Percentiles rank a stretch among this genome's conserved stretches.
Conservation (phyloP, 73 alveolate species). For the Paraurostyla sp. region DNA sequence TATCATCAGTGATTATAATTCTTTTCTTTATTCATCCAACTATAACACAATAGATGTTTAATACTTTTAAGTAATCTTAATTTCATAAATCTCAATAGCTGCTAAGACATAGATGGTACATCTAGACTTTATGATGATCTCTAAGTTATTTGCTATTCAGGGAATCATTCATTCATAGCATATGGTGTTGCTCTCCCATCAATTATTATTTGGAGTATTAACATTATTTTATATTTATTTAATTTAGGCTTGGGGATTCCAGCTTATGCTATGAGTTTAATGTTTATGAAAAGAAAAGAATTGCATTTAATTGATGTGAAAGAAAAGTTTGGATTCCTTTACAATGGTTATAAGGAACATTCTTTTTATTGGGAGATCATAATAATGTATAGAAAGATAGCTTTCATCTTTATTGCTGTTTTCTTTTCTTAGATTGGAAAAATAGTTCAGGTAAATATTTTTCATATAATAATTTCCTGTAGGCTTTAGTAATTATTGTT, state of each 20-base stretch:
- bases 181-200: constrained; percentile 58
- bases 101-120: constrained; percentile 37
- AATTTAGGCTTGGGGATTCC: constrained; percentile 65
- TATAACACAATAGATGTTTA: background rate
- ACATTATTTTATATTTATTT: background rate
- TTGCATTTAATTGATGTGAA: background rate
- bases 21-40: constrained; percentile 25
- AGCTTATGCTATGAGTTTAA: background rate
- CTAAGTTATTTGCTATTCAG: constrained; percentile 57
- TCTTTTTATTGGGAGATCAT: constrained; percentile 70
- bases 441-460: background rate
- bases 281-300: background rate
- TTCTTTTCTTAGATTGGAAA: constrained; percentile 49
- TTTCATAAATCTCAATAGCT: background rate
- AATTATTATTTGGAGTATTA: constrained; percentile 53
- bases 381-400: constrained; percentile 69
- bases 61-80: background rate
- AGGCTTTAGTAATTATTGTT: constrained; percentile 29
- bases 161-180: constrained; percentile 13
- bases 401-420: constrained; percentile 39
- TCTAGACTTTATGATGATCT: constrained; percentile 60
- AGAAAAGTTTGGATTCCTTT: constrained; percentile 3
- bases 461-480: background rate
- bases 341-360: constrained; percentile 29
- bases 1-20: background rate